These are phyloP conservation scores for Phaeosphaeria sp. DNA, from an alignment of 2,329 filamentous ascomycete genomes.

Conservation along the genomic window DNA sequence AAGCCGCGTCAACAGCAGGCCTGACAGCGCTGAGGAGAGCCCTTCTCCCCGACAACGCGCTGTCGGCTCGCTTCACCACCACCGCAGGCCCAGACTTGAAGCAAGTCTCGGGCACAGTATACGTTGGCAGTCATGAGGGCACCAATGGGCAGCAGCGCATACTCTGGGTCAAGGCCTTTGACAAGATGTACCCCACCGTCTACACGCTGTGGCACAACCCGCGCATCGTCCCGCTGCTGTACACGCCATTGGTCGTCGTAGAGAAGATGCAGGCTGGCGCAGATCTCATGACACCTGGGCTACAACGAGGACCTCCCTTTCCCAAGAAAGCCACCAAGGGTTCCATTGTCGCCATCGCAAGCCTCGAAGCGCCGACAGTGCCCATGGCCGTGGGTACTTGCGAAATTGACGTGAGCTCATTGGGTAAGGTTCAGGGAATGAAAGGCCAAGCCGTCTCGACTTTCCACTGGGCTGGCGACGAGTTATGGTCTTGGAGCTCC, in stretches of 20 bases:
- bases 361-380: constrained; percentile 65
- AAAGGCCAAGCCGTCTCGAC: constrained; percentile 71
- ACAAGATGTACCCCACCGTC: constrained; percentile 63
- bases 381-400: constrained; percentile 71
- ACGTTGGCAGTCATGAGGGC: constrained; percentile 64
- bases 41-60: constrained; percentile 68
- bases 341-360: constrained; percentile 68
- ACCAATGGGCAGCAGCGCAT: constrained; percentile 63
- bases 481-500: constrained; percentile 70
- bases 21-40: constrained; percentile 63
- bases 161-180: constrained; percentile 69
- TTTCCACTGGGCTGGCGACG: constrained; percentile 72
- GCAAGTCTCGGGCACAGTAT: constrained; percentile 68
- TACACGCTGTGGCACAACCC: constrained; percentile 73
- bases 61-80: constrained; percentile 70
- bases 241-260: constrained; percentile 68
- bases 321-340: constrained; percentile 65
- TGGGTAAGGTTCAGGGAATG: constrained; percentile 64
- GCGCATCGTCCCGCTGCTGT: constrained; percentile 66
- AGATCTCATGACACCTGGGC: constrained; percentile 72
- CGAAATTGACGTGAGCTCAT: constrained; percentile 65
- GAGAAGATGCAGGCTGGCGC: constrained; percentile 69
- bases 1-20: constrained; percentile 51
- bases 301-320: constrained; percentile 70
- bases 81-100: constrained; percentile 68